These are phyloP conservation scores for Petunia hybrid DNA, from an alignment of 305 asterid genomes.

Conservation along the genomic window DNA sequence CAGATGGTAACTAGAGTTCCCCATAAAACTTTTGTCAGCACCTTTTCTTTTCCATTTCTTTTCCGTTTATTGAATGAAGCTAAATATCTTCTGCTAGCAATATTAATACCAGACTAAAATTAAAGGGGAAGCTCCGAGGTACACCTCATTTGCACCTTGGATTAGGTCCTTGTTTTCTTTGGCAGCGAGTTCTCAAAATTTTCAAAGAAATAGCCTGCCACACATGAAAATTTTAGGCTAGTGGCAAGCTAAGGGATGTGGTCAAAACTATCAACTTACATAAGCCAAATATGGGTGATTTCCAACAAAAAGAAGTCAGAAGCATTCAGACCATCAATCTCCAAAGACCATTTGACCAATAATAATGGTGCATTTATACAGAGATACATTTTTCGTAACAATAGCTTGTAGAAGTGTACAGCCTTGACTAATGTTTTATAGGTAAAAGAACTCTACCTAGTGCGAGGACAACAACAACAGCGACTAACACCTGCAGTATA, in stretches of 20 bases:
- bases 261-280: background rate
- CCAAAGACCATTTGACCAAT: background rate
- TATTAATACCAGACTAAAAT: background rate
- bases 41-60: background rate
- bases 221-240: background rate
- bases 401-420: no score
- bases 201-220: background rate
- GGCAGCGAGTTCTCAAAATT: background rate
- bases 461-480: no score
- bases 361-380: background rate
- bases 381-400: no score
- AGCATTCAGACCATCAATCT: background rate
- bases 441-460: no score
- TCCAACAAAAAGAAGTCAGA: background rate
- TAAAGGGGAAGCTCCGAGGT: background rate
- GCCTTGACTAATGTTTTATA: no score
- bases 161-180: background rate
- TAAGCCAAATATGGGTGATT: background rate
- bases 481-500: no score
- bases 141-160: background rate
- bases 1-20: constrained; percentile 15
- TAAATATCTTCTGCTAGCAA: background rate
- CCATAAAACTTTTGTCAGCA: background rate
- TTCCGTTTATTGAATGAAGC: background rate
- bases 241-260: background rate